These are phyloP conservation scores for Erysimum cheiranthoides DNA, from an alignment of 345 rosid species.

Conservation along the genomic window DNA sequence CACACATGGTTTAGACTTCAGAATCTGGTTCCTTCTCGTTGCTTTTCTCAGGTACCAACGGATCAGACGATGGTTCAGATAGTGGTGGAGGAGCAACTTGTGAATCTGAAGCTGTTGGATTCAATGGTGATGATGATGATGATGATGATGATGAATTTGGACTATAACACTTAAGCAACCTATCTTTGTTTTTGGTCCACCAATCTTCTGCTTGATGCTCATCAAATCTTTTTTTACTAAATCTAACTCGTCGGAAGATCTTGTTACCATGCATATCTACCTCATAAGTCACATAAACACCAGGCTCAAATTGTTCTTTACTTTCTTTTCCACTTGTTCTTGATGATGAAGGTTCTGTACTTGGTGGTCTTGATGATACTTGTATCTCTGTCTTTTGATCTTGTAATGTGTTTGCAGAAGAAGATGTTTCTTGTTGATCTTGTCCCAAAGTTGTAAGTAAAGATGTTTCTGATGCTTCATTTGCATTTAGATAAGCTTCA, in stretches of 20 bases:
- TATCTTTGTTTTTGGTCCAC: constrained; percentile 89
- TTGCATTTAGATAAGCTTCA: constrained; percentile 52
- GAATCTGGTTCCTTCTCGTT: constrained; percentile 35
- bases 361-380: constrained; percentile 36
- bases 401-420: constrained; percentile 37
- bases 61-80: constrained; percentile 25
- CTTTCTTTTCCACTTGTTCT: constrained; percentile 53
- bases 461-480: constrained; percentile 39
- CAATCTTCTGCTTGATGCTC: constrained; percentile 89
- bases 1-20: constrained; percentile 32
- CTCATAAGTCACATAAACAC: constrained; percentile 76
- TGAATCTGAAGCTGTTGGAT: constrained; percentile 33
- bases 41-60: constrained; percentile 33
- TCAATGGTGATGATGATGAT: too few species aligned
- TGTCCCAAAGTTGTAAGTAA: constrained; percentile 29
- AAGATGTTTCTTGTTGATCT: constrained; percentile 42
- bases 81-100: constrained; percentile 26
- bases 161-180: constrained; percentile 68
- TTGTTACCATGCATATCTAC: constrained; percentile 60
- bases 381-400: constrained; percentile 36
- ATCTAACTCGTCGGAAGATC: constrained; percentile 82
- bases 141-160: constrained; percentile 44
- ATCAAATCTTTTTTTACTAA: constrained; percentile 81
- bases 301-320: constrained; percentile 87
- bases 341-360: constrained; percentile 36